A percentile compares a stretch with the other conserved stretches of the same genome.
Conservation (phyloP, 2,329 filamentous ascomycete species). For the Phaeosphaeriaceae sp. region DNA sequence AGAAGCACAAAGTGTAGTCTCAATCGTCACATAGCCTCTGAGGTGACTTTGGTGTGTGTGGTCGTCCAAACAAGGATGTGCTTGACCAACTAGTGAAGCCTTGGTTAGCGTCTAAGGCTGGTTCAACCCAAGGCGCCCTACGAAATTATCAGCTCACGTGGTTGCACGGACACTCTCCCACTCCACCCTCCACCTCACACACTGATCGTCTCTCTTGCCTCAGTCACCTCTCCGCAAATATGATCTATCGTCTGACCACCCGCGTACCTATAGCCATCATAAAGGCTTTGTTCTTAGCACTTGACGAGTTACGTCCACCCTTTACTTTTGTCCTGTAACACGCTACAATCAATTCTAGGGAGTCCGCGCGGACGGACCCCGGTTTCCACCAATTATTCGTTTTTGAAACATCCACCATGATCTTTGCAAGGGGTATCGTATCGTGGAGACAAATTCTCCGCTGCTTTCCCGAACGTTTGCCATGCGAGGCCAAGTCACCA, state of each 20-base stretch:
- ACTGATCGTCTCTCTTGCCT: neutral
- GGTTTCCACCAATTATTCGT: conserved; percentile 18
- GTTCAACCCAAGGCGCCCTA: neutral
- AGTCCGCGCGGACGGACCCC: conserved; percentile 4
- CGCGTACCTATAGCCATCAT: neutral
- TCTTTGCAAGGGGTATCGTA: conserved; percentile 3
- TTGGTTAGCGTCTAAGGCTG: neutral
- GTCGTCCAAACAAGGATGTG: neutral
- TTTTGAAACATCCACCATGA: neutral
- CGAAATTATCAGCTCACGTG: conserved; percentile 8
- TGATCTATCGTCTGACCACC: neutral
- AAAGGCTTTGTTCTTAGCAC: neutral
- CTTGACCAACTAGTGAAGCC: neutral
- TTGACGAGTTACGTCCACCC: conserved; percentile 13
- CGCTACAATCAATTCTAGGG: conserved; percentile 12
- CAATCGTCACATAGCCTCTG: too few species aligned
- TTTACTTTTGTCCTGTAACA: conserved; percentile 24
- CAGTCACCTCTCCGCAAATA: neutral
- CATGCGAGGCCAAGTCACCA: neutral
- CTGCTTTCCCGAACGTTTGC: conserved; percentile 4
- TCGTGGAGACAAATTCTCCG: conserved; percentile 11
- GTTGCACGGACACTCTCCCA: neutral
- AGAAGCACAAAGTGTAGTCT: neutral
- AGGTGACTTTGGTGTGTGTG: too few species aligned
- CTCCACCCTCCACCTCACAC: neutral